Evolutionary conservation across 768 basidiomycete species (phyloP).

Genomic region (Leucocoprinus leucothites): DNA sequence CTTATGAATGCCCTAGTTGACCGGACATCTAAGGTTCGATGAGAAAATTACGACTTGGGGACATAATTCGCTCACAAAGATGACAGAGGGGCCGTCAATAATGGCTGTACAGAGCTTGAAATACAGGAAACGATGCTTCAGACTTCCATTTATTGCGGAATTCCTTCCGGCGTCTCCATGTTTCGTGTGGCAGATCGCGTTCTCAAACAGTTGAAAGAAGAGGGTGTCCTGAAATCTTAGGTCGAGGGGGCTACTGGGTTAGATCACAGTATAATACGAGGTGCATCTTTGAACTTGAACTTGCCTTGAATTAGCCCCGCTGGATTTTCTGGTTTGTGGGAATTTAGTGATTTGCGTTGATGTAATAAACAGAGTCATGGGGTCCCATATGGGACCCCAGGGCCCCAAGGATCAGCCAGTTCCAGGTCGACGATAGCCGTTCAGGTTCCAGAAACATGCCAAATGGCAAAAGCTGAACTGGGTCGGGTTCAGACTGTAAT

Average conservation of each 20-base stretch:
- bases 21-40: conserved; percentile 8
- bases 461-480: no score
- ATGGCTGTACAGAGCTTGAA: conserved; percentile 40
- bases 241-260: not conserved
- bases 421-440: no score
- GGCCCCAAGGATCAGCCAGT: no score
- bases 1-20: not conserved
- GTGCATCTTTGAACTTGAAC: no score
- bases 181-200: conserved; percentile 39
- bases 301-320: no score
- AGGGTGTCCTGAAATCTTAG: conserved; percentile 25
- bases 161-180: conserved; percentile 39
- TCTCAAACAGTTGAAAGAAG: conserved; percentile 34
- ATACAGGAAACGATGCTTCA: conserved; percentile 43
- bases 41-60: not conserved
- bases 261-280: no score
- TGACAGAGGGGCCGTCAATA: conserved; percentile 38
- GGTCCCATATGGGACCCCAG: no score
- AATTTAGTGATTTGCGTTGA: no score
- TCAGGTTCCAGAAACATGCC: no score
- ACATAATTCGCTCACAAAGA: not conserved
- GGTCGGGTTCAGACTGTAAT: no score
- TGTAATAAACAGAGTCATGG: no score
- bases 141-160: conserved; percentile 38
- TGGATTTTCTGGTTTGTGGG: no score